Evolutionary conservation across 192 early-diverging fungal genomes (phyloP), one percentile per base, ranked within the genome.

Genomic region (Tieghemiomyces parasiticus): DNA sequence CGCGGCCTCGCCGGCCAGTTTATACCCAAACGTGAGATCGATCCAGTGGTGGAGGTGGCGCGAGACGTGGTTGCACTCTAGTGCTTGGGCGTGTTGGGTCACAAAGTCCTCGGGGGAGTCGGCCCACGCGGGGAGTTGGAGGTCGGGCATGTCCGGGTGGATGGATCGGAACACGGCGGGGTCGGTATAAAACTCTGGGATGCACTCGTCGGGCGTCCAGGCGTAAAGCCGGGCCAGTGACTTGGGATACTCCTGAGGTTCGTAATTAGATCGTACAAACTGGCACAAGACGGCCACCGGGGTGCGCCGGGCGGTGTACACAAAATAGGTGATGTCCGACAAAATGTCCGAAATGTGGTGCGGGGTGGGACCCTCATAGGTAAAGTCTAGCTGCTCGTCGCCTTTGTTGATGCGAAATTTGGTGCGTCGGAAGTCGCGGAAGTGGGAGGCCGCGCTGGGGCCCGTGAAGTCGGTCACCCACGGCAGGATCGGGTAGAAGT

Each of bases 11-110:
- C 90, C 91, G 0, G 81, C 81, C 51, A 92, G 78, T 62, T 86
- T 85, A 62, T 81, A 89, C 26, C 91, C 91, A 77, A 90, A 93
- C 0, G 88, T 91, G 31, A 93, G 66, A 66, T 93, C 89, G 46
- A 92, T 88, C 91, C 91, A 93, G 49, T 81, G 67, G 61, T 93
- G 86, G 19, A 93, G 60, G 45, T 88, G 74, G 1, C 66, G 63
- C 0, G 87, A 89, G 1, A 92, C 90, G 66, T 84, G 81, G 13
- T 89, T 83, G 32, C 81, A 71, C 61, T 84, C 82, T 6, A 84
- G 65, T 0, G 85, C 86, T 46, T 86, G 78, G n/a, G 85, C 76
- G 60, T 92, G 87, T 47, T 82, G 79, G 26, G 67, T 62, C 46
- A 93, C 73, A 65, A 93, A 93, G 13, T 86, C 85, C 59, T 81